Percentiles rank a stretch among this genome's conserved stretches.
phyloP scores from a whole-genome alignment of 495 filamentous ascomycete genomes.

The Trichoderma parareesei region DNA sequence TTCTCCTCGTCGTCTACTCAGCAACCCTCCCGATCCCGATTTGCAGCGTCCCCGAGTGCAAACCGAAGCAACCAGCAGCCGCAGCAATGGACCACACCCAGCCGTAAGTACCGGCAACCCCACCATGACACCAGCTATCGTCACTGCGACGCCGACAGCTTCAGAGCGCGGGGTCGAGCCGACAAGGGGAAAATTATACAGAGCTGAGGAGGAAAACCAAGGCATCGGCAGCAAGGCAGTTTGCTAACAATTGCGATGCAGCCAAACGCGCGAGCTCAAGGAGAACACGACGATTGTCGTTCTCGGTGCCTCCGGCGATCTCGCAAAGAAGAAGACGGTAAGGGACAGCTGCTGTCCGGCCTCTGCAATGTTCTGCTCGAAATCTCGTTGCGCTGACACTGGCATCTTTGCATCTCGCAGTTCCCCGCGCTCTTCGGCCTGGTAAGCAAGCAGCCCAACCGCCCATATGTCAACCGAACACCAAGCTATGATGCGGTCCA shows the following conservation, averaged over 20 bases:
- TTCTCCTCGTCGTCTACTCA: background rate
- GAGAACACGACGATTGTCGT: constrained; percentile 97
- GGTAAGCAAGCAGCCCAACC: constrained; percentile 58
- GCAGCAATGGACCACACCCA: background rate
- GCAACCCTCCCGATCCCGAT: background rate
- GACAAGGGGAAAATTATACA: background rate
- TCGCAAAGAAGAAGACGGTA: constrained; percentile 99
- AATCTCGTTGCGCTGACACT: constrained; percentile 23
- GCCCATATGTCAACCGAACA: background rate
- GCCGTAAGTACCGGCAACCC: constrained; percentile 10
- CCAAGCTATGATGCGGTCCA: background rate
- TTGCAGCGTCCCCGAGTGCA: background rate
- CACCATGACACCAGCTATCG: constrained; percentile 9
- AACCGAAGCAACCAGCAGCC: background rate
- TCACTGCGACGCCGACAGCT: background rate
- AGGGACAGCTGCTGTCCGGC: constrained; percentile 22
- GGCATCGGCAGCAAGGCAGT: background rate
- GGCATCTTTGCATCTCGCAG: constrained; percentile 33
- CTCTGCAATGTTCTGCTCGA: constrained; percentile 8
- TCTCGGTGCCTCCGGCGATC: constrained; percentile 91
- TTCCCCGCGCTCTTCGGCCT: constrained; percentile 98
- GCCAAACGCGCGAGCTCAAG: constrained; percentile 72
- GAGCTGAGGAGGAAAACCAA: background rate
- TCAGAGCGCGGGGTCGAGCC: constrained; percentile 5
- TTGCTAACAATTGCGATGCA: constrained; percentile 13